Base-by-base conservation (phyloP, 2,329 filamentous ascomycete genomes). In the Fusarium udum region DNA sequence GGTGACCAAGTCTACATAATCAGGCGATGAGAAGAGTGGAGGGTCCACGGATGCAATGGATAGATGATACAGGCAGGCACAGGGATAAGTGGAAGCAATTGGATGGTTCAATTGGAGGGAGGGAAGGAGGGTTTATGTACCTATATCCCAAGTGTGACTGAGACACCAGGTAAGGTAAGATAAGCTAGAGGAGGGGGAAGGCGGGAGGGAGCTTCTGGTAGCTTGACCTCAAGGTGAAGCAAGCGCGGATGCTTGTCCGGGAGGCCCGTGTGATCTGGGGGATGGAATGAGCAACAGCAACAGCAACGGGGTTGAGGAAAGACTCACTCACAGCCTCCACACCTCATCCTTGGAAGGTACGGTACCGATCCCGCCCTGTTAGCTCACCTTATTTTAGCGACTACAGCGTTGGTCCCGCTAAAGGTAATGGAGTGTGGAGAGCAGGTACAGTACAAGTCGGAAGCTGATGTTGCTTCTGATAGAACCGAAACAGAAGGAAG, bases 51-150 rank as follows among this genome's bases (percentile, higher is more conserved):
- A 34, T 49, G 52, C 57, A 67, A 53, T 28, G 45, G 61, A 61
- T 39, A 64, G 42, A 34, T 45, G 56, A 39, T 28, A 55, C 34
- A 40, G 20, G 51, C 39, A 68, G 42, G 32, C 39, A 49, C 10
- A 66, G 28, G 46, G 69, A 57, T 52, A 72, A 57, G 60, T 74
- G 56, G 57, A 36, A 74, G 58, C 42, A 57, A 43, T 28, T 26
- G 31, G n/a, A 45, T 36, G 26, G 51, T 24, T 75, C 65, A 67
- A 64, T 64, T 59, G 48, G 42, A 52, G 55, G 61, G 53, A 61
- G 59, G 68, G 69, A 36, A 64, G 40, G 53, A 46, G 55, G 61
- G 49, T 73, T 74, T 73, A 74, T 73, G 62, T 71, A 73, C 6
- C 26, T 57, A 62, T 67, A 73, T 62, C 22, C 49, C 42, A 45